Evolutionary conservation across 2,329 filamentous ascomycete genomes (phyloP).

Genomic region (Fusarium piperis): DNA sequence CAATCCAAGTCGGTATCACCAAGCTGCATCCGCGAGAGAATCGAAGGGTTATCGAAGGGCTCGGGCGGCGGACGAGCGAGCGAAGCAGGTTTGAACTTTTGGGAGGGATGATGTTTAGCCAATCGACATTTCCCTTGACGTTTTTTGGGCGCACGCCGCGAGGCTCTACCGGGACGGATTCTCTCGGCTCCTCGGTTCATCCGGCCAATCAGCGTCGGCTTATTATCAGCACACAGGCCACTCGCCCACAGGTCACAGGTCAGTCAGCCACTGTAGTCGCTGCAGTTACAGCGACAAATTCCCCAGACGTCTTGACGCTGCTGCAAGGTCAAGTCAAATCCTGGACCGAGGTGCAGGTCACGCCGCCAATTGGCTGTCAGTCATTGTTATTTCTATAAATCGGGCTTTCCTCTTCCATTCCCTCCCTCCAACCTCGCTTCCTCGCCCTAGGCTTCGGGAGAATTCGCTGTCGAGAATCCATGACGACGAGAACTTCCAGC

Average conservation of each 20-base stretch:
- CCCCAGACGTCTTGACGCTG: not conserved
- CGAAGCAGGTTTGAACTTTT: constrained; percentile 35
- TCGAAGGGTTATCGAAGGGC: constrained; percentile 36
- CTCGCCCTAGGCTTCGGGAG: constrained; percentile 24
- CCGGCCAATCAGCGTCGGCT: constrained; percentile 46
- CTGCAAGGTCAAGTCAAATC: not conserved
- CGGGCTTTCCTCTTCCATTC: not conserved
- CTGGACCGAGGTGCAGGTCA: constrained; percentile 1
- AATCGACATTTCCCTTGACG: constrained; percentile 39
- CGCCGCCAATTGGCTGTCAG: constrained; percentile 21
- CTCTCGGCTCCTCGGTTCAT: constrained; percentile 50
- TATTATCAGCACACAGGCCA: constrained; percentile 40
- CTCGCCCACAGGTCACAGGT: constrained; percentile 5
- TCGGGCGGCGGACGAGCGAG: constrained; percentile 38
- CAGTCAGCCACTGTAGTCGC: constrained; percentile 23
- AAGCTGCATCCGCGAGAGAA: constrained; percentile 47
- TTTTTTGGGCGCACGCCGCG: constrained; percentile 39
- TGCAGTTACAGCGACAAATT: constrained; percentile 24
- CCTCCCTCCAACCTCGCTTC: not conserved
- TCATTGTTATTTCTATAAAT: not conserved
- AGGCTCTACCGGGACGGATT: constrained; percentile 42
- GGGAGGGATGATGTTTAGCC: constrained; percentile 36
- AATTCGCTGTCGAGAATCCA: constrained; percentile 29
- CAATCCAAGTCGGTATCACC: constrained; percentile 43
- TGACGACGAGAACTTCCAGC: constrained; percentile 28